These are phyloP conservation scores for Boletus pseudopeckii DNA, from an alignment of 768 basidiomycete species.

Conservation along the genomic window DNA sequence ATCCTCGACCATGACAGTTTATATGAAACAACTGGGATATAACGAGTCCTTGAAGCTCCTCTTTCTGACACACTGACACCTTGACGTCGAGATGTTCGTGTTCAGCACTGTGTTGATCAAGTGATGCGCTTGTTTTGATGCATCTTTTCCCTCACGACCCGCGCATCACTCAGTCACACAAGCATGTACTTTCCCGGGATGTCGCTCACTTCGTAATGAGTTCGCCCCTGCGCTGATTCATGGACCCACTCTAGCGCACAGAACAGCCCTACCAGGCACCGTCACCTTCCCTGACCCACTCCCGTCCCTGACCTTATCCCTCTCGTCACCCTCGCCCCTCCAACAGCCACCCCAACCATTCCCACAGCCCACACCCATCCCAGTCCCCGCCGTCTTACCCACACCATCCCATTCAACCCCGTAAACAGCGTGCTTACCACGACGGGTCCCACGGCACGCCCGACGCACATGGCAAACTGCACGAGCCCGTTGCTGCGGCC, in stretches of 20 bases:
- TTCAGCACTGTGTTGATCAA: too few relatives aligned
- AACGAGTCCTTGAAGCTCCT: too few relatives aligned
- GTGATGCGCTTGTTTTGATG: too few relatives aligned
- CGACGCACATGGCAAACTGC: constrained; percentile 52
- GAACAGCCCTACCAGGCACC: not conserved
- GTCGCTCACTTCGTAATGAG: not conserved
- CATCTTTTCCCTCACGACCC: too few relatives aligned
- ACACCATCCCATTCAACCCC: constrained; percentile 9
- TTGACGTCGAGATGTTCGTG: too few relatives aligned
- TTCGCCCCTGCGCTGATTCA: not conserved
- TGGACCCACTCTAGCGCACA: not conserved
- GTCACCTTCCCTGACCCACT: not conserved
- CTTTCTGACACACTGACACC: too few relatives aligned
- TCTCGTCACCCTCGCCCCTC: constrained; percentile 10
- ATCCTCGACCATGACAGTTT: too few relatives aligned
- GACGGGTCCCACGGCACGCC: constrained; percentile 52
- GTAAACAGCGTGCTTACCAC: constrained; percentile 40
- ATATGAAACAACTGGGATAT: too few relatives aligned
- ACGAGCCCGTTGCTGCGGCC: constrained; percentile 62
- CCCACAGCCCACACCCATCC: constrained; percentile 16
- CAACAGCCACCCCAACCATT: constrained; percentile 10
- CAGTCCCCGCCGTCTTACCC: constrained; percentile 1
- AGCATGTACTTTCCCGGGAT: not conserved
- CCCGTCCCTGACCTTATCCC: not conserved
- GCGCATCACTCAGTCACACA: too few relatives aligned